These are phyloP conservation scores for Pulveroboletus sp. DNA, from an alignment of 768 basidiomycete genomes.

Conservation along the genomic window DNA sequence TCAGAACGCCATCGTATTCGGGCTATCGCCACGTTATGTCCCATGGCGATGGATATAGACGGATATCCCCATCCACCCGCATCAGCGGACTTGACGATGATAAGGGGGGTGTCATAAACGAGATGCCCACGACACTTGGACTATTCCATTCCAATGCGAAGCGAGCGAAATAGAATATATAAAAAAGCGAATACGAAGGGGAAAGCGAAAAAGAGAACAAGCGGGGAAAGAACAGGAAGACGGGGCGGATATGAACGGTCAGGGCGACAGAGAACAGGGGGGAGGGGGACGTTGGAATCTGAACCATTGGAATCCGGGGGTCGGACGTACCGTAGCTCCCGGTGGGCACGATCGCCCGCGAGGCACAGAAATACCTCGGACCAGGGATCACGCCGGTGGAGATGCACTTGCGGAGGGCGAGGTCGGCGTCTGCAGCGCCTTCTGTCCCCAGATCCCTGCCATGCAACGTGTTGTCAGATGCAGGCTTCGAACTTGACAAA, in stretches of 20 bases:
- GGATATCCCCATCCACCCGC: not conserved
- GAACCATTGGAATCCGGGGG: too few species aligned
- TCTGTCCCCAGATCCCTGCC: conserved; percentile 68
- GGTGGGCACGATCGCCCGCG: conserved; percentile 56
- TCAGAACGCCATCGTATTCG: too few species aligned
- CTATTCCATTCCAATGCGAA: not conserved
- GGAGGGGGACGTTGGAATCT: too few species aligned
- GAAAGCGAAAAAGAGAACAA: too few species aligned
- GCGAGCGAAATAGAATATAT: not conserved
- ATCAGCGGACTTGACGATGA: conserved; percentile 15
- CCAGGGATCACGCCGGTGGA: conserved; percentile 45
- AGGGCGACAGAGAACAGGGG: too few species aligned
- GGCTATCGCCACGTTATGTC: not conserved
- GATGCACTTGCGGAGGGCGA: conserved; percentile 55
- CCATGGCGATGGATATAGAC: too few species aligned
- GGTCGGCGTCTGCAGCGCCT: conserved; percentile 61
- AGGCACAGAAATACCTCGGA: conserved; percentile 61
- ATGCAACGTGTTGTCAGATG: too few species aligned
- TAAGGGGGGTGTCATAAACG: conserved; percentile 4
- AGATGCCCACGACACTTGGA: conserved; percentile 1
- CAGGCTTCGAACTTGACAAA: too few species aligned
- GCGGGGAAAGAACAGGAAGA: not conserved
- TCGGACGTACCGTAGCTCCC: conserved; percentile 52
- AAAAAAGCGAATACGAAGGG: not conserved
- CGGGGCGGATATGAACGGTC: not conserved